Conservation (phyloP, 2,329 filamentous ascomycete genomes). For the Tolypocladium nubicola region DNA sequence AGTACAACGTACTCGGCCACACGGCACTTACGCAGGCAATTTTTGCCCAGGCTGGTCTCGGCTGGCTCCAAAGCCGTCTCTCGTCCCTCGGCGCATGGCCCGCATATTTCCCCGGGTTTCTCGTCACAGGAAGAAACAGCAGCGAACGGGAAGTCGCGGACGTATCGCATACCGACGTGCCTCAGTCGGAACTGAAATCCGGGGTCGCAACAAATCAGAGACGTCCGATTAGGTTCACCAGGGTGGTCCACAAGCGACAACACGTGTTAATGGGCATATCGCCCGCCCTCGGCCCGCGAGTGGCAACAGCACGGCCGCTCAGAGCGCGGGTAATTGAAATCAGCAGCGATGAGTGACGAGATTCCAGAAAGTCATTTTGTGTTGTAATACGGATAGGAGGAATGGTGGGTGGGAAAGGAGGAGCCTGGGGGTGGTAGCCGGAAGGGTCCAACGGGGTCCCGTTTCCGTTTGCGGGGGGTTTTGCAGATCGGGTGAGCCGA, state of each 20-base stretch:
- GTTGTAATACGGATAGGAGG: background rate
- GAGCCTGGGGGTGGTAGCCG: background rate
- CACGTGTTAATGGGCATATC: background rate
- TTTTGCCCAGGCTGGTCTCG: background rate
- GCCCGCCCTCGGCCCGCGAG: background rate
- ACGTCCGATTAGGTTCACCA: background rate
- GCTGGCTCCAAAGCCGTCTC: background rate
- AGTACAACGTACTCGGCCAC: background rate
- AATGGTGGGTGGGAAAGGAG: background rate
- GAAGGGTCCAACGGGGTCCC: constrained; percentile 1
- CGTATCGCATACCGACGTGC: background rate
- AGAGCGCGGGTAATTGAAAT: background rate
- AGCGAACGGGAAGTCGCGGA: background rate
- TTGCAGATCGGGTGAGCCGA: background rate
- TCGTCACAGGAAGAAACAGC: background rate
- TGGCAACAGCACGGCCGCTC: background rate
- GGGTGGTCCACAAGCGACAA: background rate
- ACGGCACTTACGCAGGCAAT: background rate
- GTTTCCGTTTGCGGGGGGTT: background rate
- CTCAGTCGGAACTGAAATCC: background rate
- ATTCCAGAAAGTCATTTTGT: background rate
- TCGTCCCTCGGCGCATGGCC: background rate
- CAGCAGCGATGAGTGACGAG: background rate
- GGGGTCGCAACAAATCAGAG: background rate
- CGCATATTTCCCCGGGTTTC: background rate